Conservation (phyloP, 257 asterid genomes). For the Petrea volubilis region DNA sequence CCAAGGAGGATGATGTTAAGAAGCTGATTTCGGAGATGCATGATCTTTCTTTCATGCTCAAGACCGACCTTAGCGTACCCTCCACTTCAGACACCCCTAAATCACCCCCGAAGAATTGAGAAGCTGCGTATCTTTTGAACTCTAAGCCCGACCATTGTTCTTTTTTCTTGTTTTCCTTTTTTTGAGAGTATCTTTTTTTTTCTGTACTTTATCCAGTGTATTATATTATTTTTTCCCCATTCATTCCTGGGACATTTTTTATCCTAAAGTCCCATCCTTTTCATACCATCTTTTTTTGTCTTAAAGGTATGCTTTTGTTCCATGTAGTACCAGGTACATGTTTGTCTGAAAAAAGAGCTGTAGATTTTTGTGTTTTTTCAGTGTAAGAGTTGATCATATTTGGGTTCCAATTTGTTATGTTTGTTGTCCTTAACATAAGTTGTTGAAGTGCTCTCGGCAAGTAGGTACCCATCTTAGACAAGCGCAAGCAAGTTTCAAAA, state of each 20-base stretch:
- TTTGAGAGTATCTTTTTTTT: no score
- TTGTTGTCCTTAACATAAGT: neutral
- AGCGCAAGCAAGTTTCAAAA: no score
- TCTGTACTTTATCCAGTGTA: neutral
- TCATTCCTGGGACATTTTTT: constrained; percentile 31
- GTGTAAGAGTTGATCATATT: constrained; percentile 21
- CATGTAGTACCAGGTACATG: neutral
- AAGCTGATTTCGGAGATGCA: constrained; percentile 47
- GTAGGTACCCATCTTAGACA: no score
- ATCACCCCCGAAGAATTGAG: constrained; percentile 25
- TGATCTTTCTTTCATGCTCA: constrained; percentile 48
- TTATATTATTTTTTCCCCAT: neutral
- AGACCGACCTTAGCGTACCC: constrained; percentile 34
- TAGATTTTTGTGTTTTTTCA: neutral
- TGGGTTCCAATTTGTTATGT: neutral
- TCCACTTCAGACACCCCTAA: constrained; percentile 20
- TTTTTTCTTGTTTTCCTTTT: no score
- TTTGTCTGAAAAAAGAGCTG: neutral
- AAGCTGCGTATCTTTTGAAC: neutral
- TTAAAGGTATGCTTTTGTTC: neutral
- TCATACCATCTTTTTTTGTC: neutral
- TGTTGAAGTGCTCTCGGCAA: no score
- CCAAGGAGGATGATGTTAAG: constrained; percentile 37
- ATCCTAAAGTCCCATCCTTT: constrained; percentile 21
- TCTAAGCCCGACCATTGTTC: neutral